Percentiles rank a stretch among this genome's conserved stretches.
phyloP scores from a whole-genome alignment of 169 alveolate species.

The Plasmodium blacklocki region DNA sequence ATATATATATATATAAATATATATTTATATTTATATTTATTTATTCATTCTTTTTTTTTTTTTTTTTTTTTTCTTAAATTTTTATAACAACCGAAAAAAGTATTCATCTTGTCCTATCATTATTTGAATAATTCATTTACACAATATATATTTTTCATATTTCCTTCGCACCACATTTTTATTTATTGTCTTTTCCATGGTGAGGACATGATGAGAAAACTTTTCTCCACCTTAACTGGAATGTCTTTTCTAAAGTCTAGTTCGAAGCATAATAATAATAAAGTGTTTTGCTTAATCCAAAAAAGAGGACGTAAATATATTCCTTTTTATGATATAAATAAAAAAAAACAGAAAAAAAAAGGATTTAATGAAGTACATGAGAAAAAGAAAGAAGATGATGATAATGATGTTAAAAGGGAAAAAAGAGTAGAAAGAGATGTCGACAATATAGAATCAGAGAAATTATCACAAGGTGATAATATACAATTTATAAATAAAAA shows the following conservation, averaged over 20 bases:
- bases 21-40: too few relatives aligned
- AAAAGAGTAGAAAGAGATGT: neutral
- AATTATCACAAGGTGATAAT: neutral
- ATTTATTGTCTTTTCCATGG: conserved; percentile 8
- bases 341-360: conserved; percentile 12
- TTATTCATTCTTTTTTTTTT: too few relatives aligned
- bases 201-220: neutral
- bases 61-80: too few relatives aligned
- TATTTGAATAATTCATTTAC: too few relatives aligned
- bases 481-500: neutral
- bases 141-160: neutral
- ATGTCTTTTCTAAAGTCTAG: too few relatives aligned
- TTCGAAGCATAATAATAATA: too few relatives aligned
- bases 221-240: too few relatives aligned
- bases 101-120: too few relatives aligned
- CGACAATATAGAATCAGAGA: neutral
- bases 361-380: too few relatives aligned
- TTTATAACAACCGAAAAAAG: too few relatives aligned
- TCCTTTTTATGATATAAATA: conserved; percentile 64
- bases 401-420: neutral
- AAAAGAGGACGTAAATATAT: conserved; percentile 57
- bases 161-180: neutral
- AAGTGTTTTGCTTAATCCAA: conserved; percentile 2
- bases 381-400: conserved; percentile 1
- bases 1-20: too few relatives aligned